Evolutionary conservation across 176 grass and related monocot genomes (phyloP).

Genomic region (Zea luxurians): DNA sequence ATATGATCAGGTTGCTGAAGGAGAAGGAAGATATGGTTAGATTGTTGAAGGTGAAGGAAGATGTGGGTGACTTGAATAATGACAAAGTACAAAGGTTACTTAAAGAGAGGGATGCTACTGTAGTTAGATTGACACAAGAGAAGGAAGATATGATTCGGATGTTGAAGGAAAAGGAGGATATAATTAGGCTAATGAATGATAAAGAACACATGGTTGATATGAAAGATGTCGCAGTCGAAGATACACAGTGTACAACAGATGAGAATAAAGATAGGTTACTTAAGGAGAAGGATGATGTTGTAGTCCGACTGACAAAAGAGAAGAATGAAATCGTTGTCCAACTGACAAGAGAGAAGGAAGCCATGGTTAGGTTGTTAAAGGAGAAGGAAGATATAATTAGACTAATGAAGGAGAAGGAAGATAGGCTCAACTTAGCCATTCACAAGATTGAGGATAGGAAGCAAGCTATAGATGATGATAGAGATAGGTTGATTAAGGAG

Average conservation of each 20-base stretch:
- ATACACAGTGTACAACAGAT: constrained; percentile 13
- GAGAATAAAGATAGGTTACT: constrained; percentile 56
- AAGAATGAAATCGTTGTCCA: constrained; percentile 36
- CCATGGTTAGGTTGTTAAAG: constrained; percentile 31
- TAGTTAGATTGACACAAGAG: constrained; percentile 42
- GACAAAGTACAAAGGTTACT: constrained; percentile 26
- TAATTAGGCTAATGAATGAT: constrained; percentile 59
- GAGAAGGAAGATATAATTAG: constrained; percentile 48
- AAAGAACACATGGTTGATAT: constrained; percentile 44
- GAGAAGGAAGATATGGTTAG: constrained; percentile 82
- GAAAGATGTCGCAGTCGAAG: constrained; percentile 36
- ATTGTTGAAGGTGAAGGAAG: constrained; percentile 49
- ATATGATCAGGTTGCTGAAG: constrained; percentile 67
- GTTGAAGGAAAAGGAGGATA: constrained; percentile 56
- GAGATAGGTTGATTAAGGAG: constrained; percentile 56
- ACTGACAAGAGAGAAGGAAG: constrained; percentile 49
- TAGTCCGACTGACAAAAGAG: constrained; percentile 40
- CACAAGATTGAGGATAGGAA: constrained; percentile 14
- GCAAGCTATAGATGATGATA: constrained; percentile 41
- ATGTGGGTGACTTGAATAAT: constrained; percentile 33
- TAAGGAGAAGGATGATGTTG: constrained; percentile 63
- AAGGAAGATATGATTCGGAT: constrained; percentile 48
- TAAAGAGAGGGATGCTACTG: constrained; percentile 52
- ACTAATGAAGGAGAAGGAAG: constrained; percentile 47
- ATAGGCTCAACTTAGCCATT: constrained; percentile 31